phyloP scores from a whole-genome alignment of 768 basidiomycete species.

The Lactifluus rugatus region DNA sequence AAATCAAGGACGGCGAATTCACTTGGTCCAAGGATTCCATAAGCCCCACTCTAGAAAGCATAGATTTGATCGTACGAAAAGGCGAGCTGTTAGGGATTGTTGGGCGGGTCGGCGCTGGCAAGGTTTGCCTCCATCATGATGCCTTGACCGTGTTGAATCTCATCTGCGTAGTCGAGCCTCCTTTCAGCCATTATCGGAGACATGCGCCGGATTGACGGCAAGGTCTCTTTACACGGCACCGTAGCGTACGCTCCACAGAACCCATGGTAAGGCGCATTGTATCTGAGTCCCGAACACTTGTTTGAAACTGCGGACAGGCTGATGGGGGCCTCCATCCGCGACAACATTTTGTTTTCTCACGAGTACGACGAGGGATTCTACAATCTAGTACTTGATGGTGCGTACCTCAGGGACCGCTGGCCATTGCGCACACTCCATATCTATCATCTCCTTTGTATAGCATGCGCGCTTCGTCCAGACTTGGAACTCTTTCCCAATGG shows the following conservation, averaged over 20 bases:
- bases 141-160: constrained; percentile 9
- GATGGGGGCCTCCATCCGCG: constrained; percentile 73
- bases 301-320: constrained; percentile 41
- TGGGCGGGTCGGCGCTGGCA: constrained; percentile 87
- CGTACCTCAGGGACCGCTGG: neutral
- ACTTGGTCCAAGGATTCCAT: constrained; percentile 53
- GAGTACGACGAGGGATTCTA: constrained; percentile 82
- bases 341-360: constrained; percentile 90
- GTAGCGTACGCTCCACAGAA: constrained; percentile 82
- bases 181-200: constrained; percentile 79
- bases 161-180: constrained; percentile 47
- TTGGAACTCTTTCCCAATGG: constrained; percentile 70
- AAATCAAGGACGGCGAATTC: constrained; percentile 72
- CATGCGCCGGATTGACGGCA: constrained; percentile 70
- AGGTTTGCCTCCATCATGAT: constrained; percentile 36
- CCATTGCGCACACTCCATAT: neutral
- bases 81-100: constrained; percentile 80
- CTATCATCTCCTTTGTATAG: constrained; percentile 26
- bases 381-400: constrained; percentile 70
- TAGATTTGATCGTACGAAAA: constrained; percentile 65
- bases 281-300: neutral
- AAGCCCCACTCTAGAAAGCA: constrained; percentile 63
- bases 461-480: constrained; percentile 81
- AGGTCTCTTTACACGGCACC: constrained; percentile 55
- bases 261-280: constrained; percentile 49